phyloP scores from a whole-genome alignment of 169 alveolate species.

The Cryptosporidium xiaoi region DNA sequence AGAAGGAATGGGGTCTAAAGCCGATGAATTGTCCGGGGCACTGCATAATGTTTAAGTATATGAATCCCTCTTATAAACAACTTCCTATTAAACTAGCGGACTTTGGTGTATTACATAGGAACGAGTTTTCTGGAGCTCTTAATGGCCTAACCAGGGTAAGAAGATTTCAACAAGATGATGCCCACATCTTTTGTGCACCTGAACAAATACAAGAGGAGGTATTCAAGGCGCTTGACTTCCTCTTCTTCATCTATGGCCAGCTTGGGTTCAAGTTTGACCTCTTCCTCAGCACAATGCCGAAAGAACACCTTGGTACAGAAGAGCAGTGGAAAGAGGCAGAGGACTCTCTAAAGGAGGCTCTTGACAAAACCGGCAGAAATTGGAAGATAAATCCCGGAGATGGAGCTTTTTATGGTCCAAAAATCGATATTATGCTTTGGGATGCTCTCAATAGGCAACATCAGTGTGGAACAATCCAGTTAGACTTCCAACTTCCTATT shows the following conservation, averaged over 20 bases:
- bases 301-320: constrained; percentile 93
- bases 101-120: constrained; percentile 99
- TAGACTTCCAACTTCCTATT: constrained; percentile 98
- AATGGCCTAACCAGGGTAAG: constrained; percentile 98
- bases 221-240: constrained; percentile 89
- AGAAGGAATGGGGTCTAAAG: constrained; percentile 97
- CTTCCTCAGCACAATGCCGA: constrained; percentile 96
- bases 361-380: constrained; percentile 90
- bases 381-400: constrained; percentile 98
- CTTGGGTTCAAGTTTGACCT: constrained; percentile 94
- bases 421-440: constrained; percentile 95
- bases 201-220: constrained; percentile 95
- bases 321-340: constrained; percentile 97
- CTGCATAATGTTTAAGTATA: constrained; percentile 92
- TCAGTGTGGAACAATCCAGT: constrained; percentile 99
- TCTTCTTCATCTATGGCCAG: constrained; percentile 91
- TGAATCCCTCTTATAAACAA: constrained; percentile 93
- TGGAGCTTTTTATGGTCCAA: constrained; percentile 99
- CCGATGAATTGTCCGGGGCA: constrained; percentile 99
- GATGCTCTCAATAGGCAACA: constrained; percentile 97
- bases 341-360: constrained; percentile 90
- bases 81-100: constrained; percentile 98
- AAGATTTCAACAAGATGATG: constrained; percentile 99
- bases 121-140: constrained; percentile 98
- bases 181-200: constrained; percentile 97